Evolutionary conservation across 805 yeast genomes (phyloP), one percentile per base, ranked within the genome.

Genomic region (Metschnikowia corniflorae): DNA sequence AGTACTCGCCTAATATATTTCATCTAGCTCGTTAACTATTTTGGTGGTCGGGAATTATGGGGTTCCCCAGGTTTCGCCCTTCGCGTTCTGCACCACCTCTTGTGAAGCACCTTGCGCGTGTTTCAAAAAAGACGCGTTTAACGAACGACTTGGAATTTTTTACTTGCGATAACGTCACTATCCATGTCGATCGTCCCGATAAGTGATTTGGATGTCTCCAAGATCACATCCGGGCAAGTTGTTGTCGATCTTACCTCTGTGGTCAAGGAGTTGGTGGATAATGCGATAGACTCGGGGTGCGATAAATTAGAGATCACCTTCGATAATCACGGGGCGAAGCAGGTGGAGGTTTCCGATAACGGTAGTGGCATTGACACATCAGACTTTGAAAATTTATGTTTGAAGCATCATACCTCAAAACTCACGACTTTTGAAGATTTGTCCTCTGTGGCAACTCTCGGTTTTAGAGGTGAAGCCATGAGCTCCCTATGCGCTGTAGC

Each of bases 141-240:
- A n/a, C n/a, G n/a, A n/a, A n/a, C n/a, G n/a, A n/a, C n/a, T n/a
- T n/a, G n/a, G n/a, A n/a, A n/a, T n/a, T n/a, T n/a, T n/a, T n/a
- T n/a, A n/a, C n/a, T n/a, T n/a, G n/a, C 12, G 24, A 21, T 21
- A 21, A 21, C 24, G 12, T n/a, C n/a, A 10, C 24, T 21, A 3
- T n/a, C 9, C 9, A 43, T 43, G 46, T 21, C 49, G 18, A 61
- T 61, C 15, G 34, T 44, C 18, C 50, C 47, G 16, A 53, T 61
- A 7, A 67, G 65, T 23, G 45, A 46, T 1, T 48, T 50, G 7
- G 95, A 89, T 47, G 71, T 88, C 6, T 86, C 84, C 46, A 68
- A 73, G 41, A 77, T 91, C 39, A 87, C 96, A 0, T 86, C 97
- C 0, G 96, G 96, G 0, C 98, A 93, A 57, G 97, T 93, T 10